Conservation (phyloP, 495 filamentous ascomycete genomes). For the Hypoxylon intermedium region DNA sequence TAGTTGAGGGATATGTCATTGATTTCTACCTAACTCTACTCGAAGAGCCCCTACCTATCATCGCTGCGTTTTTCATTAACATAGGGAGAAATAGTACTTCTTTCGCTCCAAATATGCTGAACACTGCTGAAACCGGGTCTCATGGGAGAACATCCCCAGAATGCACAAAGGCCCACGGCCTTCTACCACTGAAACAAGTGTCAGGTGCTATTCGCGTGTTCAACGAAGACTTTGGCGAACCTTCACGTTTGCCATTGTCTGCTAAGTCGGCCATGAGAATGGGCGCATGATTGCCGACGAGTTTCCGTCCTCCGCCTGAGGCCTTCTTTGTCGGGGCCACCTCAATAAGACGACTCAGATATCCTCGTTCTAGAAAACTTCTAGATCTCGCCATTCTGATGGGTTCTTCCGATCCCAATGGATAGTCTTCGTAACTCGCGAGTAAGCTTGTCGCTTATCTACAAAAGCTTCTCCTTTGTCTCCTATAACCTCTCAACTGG, state of each 20-base stretch:
- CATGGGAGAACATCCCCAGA: slow-evolving; percentile 4
- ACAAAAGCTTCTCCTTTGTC: slow-evolving; percentile 23
- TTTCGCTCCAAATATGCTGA: slow-evolving; percentile 8
- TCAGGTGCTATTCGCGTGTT: slow-evolving; percentile 28
- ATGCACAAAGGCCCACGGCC: slow-evolving; percentile 23
- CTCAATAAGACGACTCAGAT: slow-evolving; percentile 35
- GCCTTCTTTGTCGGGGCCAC: slow-evolving; percentile 16
- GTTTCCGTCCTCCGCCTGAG: slow-evolving; percentile 2
- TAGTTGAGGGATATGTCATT: background rate
- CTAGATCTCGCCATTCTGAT: slow-evolving; percentile 20
- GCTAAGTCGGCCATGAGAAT: slow-evolving; percentile 19
- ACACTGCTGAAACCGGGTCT: slow-evolving; percentile 25
- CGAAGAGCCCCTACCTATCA: background rate
- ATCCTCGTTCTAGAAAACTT: slow-evolving; percentile 31
- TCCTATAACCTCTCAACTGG: slow-evolving; percentile 20
- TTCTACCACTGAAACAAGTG: slow-evolving; percentile 24
- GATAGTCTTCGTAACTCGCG: slow-evolving; percentile 9
- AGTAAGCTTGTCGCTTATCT: slow-evolving; percentile 16
- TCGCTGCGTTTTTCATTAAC: background rate
- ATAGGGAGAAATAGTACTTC: background rate
- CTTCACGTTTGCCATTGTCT: slow-evolving; percentile 28
- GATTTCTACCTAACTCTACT: background rate
- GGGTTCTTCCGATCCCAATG: slow-evolving; percentile 1
- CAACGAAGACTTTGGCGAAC: slow-evolving; percentile 8
- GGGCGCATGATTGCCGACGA: slow-evolving; percentile 30